phyloP scores from a whole-genome alignment of 306 rosid genomes.

The Prunus campanulata region DNA sequence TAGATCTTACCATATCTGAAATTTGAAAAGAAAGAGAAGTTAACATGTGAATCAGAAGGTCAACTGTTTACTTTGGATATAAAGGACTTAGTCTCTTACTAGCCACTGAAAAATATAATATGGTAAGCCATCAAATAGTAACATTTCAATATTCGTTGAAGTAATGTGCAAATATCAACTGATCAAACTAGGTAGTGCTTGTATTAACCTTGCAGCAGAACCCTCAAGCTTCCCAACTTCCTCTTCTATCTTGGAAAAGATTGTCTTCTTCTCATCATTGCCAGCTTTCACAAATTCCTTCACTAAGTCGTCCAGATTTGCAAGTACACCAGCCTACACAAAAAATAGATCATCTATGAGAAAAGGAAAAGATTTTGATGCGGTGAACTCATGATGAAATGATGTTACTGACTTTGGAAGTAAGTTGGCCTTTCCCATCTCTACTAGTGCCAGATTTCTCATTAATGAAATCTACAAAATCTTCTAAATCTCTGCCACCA shows the following conservation, averaged over 20 bases:
- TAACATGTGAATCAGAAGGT: neutral
- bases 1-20: constrained; percentile 66
- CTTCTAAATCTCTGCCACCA: constrained; percentile 75
- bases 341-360: constrained; percentile 18
- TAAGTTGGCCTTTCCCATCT: constrained; percentile 71
- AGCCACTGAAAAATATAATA: neutral
- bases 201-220: constrained; percentile 62
- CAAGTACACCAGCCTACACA: constrained; percentile 73
- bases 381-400: neutral
- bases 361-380: constrained; percentile 3
- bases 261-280: constrained; percentile 53
- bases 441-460: constrained; percentile 75
- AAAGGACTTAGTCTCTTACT: neutral
- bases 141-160: constrained; percentile 2
- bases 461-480: constrained; percentile 70
- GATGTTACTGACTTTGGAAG: constrained; percentile 50
- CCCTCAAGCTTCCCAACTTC: constrained; percentile 75
- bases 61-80: neutral
- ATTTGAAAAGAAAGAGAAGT: constrained; percentile 7
- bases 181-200: constrained; percentile 7
- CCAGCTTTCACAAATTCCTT: constrained; percentile 62
- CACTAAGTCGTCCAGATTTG: constrained; percentile 54
- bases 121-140: constrained; percentile 4
- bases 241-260: constrained; percentile 58
- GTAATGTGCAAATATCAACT: constrained; percentile 7